Percentiles rank a stretch among this genome's conserved stretches.
These are phyloP conservation scores for Colletotrichum godetiae DNA, from an alignment of 2,329 filamentous ascomycete genomes.

Conservation along the genomic window DNA sequence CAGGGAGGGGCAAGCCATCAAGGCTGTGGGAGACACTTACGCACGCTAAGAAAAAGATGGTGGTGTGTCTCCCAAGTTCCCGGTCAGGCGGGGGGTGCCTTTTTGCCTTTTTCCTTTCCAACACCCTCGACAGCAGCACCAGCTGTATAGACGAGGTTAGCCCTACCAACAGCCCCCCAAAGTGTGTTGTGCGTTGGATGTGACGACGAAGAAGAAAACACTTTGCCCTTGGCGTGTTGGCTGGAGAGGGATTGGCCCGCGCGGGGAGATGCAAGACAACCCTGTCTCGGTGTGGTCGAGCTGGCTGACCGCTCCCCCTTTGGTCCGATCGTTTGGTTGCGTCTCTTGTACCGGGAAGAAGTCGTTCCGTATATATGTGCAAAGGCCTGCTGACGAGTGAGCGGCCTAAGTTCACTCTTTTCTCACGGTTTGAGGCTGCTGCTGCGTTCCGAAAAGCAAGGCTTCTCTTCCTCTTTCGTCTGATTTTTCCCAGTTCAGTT, in stretches of 20 bases:
- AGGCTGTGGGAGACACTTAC: conserved; percentile 30
- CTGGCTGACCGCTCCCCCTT: conserved; percentile 31
- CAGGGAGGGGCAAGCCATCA: conserved; percentile 26
- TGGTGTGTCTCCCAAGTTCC: conserved; percentile 33
- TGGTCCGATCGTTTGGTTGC: conserved; percentile 23
- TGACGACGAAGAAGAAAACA: conserved; percentile 23
- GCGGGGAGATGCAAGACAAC: conserved; percentile 27
- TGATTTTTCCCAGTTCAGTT: conserved; percentile 10
- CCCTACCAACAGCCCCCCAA: conserved; percentile 20
- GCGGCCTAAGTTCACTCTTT: conserved; percentile 20
- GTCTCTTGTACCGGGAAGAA: not conserved
- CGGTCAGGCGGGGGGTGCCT: conserved; percentile 29
- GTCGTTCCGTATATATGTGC: conserved; percentile 28
- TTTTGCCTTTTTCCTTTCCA: not conserved
- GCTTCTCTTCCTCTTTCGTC: conserved; percentile 10
- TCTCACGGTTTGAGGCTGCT: conserved; percentile 15
- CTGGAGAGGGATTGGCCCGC: conserved; percentile 27
- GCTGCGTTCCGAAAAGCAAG: conserved; percentile 24
- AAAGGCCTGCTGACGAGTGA: conserved; percentile 10
- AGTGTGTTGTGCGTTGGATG: conserved; percentile 28
- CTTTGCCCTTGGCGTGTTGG: conserved; percentile 25
- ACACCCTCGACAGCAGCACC: conserved; percentile 6
- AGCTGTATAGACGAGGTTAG: conserved; percentile 30
- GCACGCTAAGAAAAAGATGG: conserved; percentile 32
- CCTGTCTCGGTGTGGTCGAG: conserved; percentile 25